Evolutionary conservation across 2,329 filamentous ascomycete species (phyloP), one percentile per base, ranked within the genome.

Genomic region (Cladosporium colombiae): DNA sequence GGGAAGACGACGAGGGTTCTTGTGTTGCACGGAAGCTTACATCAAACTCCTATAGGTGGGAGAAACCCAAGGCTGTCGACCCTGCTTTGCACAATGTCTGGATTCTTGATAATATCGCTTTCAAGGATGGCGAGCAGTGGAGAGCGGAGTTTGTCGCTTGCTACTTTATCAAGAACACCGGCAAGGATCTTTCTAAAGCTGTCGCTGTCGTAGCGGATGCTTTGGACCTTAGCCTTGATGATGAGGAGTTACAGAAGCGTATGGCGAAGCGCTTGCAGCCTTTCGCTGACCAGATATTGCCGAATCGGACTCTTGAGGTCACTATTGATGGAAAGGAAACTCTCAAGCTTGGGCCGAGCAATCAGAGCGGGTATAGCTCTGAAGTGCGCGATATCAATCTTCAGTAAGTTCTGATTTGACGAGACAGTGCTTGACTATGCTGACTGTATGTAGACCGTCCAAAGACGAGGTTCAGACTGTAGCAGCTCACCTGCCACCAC

Each of bases 101-200:
- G 94, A 81, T 97, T 8, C 82, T 97, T 57, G 93, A 98, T 80
- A 97, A 95, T 74, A 94, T 91, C 2, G 93, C 93, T 5, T 94
- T 90, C 76, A 86, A 87, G 60, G 74, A 62, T 74, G 77, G 66
- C 77, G 71, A 68, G 53, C 70, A 70, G 62, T 97, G 93, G 92
- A 84, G 91, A 73, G 90, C 90, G 29, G 92, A 97, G 75, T 93
- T 93, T 68, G 88, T 96, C 0, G 87, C 90, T 2, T 91, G 91
- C 53, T 91, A 92, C 65, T 96, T 97, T 72, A 86, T 90, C 69
- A 88, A 88, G 73, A 82, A 91, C 71, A 86, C 88, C 5, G 89
- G 90, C 49, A 85, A 85, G 67, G 85, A 88, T 67, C 78, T 93
- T 1, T 85, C 89, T 50, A 85, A 89, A 44, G 83, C 89, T 5